Evolutionary conservation across 2,329 filamentous ascomycete species (phyloP).

Genomic region (Domatiomyces globalis): DNA sequence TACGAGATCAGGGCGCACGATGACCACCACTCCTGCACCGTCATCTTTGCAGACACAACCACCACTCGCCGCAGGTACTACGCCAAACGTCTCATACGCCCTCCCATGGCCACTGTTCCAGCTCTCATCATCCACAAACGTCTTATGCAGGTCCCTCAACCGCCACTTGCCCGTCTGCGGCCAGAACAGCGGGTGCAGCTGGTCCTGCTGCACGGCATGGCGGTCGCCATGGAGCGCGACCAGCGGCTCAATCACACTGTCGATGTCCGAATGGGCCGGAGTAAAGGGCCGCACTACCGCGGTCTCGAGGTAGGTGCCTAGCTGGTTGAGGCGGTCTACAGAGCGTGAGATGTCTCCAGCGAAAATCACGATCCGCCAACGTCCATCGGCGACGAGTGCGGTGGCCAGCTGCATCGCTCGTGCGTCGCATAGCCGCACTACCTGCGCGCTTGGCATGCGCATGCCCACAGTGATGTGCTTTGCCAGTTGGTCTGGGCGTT

Average conservation of each 20-base stretch:
- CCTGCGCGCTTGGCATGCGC: constrained; percentile 41
- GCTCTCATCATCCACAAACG: constrained; percentile 42
- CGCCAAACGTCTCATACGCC: constrained; percentile 42
- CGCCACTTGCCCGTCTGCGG: constrained; percentile 42
- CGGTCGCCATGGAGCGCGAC: constrained; percentile 40
- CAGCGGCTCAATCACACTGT: constrained; percentile 44
- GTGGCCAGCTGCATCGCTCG: constrained; percentile 39
- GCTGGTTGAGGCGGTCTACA: constrained; percentile 16
- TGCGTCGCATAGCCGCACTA: constrained; percentile 47
- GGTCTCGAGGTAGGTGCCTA: constrained; percentile 29
- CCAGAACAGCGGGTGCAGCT: constrained; percentile 43
- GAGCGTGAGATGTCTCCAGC: constrained; percentile 27
- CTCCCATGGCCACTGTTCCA: constrained; percentile 43
- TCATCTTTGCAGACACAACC: constrained; percentile 19
- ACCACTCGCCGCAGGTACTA: constrained; percentile 18
- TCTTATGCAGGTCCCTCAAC: constrained; percentile 46
- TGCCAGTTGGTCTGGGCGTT: constrained; percentile 21
- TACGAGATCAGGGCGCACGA: constrained; percentile 46
- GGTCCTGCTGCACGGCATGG: constrained; percentile 34
- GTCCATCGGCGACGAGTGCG: constrained; percentile 38
- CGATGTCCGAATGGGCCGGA: constrained; percentile 29
- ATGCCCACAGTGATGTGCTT: constrained; percentile 31
- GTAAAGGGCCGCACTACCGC: constrained; percentile 30
- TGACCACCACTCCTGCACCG: constrained; percentile 32
- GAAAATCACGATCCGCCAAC: constrained; percentile 40